Base-by-base conservation (phyloP, 2,329 filamentous ascomycete species). In the Penicillium sp. region DNA sequence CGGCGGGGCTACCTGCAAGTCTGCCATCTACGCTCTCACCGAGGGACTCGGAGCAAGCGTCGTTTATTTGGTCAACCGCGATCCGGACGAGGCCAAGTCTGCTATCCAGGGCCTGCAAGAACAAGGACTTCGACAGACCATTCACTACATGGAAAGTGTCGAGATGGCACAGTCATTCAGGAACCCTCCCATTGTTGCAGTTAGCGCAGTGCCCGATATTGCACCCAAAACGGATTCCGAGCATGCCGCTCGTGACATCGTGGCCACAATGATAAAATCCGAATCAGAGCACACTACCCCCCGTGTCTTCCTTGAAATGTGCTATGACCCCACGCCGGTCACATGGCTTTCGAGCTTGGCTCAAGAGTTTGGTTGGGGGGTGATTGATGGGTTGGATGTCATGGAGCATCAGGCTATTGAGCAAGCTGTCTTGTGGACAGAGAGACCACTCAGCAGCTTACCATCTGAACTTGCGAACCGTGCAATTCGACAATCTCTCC, bases 391-490 rank as follows among this genome's bases (percentile, higher is more conserved):
- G 16, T 38, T 51, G 9, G 49, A 51, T 51, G 49, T 51, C 31
- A 51, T 51, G 49, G 49, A 51, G 18, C 49, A 51, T 39, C 49
- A 51, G 22, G 49, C 49, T 51, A 46, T 51, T 39, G 49, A 51
- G 49, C 49, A 51, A 16, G 27, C 49, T 46, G 49, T 45, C 22
- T 13, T 51, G 7, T 51, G 49, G 49, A 51, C 49, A 5, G 49
- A n/a, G n/a, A n/a, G n/a, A n/a, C n/a, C n/a, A n/a, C n/a, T n/a
- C n/a, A n/a, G n/a, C n/a, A n/a, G n/a, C n/a, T n/a, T n/a, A n/a
- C n/a, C n/a, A n/a, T n/a, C n/a, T n/a, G n/a, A n/a, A n/a, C n/a
- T n/a, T n/a, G n/a, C n/a, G n/a, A n/a, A n/a, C n/a, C n/a, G n/a
- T n/a, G n/a, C n/a, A n/a, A n/a, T n/a, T n/a, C n/a, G n/a, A n/a